phyloP scores from a whole-genome alignment of 805 yeast genomes.

The Starmera amethionina region DNA sequence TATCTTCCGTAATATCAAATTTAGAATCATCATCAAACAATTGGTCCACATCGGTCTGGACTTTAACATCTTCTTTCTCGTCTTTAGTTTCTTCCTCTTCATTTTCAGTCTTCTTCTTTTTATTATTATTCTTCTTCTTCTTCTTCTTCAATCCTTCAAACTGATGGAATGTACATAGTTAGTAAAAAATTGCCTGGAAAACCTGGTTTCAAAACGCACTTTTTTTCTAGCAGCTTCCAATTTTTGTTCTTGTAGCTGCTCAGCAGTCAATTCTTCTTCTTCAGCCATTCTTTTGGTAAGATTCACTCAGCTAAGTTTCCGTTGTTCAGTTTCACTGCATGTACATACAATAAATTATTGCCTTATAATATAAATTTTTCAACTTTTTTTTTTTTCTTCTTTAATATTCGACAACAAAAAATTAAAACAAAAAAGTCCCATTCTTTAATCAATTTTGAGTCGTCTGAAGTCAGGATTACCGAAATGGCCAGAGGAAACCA shows the following conservation, averaged over 20 bases:
- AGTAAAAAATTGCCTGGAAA: neutral
- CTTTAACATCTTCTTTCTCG: conserved; percentile 4
- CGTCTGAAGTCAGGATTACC: no score
- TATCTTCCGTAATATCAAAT: conserved; percentile 1
- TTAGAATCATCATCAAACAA: conserved; percentile 2
- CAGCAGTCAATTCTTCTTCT: conserved; percentile 21
- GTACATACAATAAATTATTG: no score
- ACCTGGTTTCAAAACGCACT: conserved; percentile 19
- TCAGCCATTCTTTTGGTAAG: no score
- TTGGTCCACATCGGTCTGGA: conserved; percentile 1
- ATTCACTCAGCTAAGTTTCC: no score
- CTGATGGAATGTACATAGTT: conserved; percentile 13
- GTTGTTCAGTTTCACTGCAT: no score
- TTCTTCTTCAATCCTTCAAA: conserved; percentile 61
- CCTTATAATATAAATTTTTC: no score
- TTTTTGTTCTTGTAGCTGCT: conserved; percentile 42
- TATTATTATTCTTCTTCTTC: conserved; percentile 39
- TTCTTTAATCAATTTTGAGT: no score
- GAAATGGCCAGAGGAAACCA: conserved; percentile 96
- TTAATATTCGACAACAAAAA: neutral
- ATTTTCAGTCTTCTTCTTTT: conserved; percentile 20
- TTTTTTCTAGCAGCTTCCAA: conserved; percentile 68
- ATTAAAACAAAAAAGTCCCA: no score
- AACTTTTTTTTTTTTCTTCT: conserved; percentile 7
- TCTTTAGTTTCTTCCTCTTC: conserved; percentile 3